Conservation (phyloP, 2,329 filamentous ascomycete genomes). For the Aureobasidium sp. region DNA sequence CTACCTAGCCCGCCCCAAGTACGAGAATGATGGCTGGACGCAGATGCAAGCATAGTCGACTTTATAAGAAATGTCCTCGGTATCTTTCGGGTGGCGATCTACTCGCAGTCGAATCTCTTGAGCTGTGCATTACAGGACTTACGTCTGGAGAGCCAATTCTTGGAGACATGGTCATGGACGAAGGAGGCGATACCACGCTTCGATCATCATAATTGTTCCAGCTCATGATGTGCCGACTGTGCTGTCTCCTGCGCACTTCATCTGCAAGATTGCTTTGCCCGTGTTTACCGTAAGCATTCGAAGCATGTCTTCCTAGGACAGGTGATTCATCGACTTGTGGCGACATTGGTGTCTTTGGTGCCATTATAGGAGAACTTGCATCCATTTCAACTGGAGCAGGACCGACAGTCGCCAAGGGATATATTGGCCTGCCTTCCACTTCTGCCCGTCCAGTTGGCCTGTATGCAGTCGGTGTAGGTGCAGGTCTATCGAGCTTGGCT, state of each 20-base stretch:
- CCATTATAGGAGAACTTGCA: conserved; percentile 7
- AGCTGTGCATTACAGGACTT: conserved; percentile 3
- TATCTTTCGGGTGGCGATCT: not conserved
- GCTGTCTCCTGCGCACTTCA: conserved; percentile 18
- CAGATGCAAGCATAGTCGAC: not conserved
- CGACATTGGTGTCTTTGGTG: conserved; percentile 9
- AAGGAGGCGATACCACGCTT: not conserved
- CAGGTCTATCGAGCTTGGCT: not conserved
- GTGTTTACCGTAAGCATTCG: not conserved
- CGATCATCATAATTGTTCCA: conserved; percentile 21
- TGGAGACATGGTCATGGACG: conserved; percentile 11
- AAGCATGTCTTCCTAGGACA: conserved; percentile 18
- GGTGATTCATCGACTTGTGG: conserved; percentile 18
- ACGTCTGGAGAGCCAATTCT: conserved; percentile 10
- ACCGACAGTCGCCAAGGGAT: not conserved
- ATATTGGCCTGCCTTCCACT: conserved; percentile 4
- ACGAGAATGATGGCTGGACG: not conserved
- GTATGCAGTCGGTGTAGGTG: not conserved
- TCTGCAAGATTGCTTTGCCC: conserved; percentile 1
- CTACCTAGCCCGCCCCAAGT: not conserved
- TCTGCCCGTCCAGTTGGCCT: not conserved
- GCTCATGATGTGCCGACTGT: conserved; percentile 21
- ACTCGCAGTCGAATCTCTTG: conserved; percentile 1
- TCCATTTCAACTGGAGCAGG: conserved; percentile 7
- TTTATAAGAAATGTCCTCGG: not conserved